These are phyloP conservation scores for Alternaria hordeiaustralica DNA, from an alignment of 2,329 filamentous ascomycete genomes.

Conservation along the genomic window DNA sequence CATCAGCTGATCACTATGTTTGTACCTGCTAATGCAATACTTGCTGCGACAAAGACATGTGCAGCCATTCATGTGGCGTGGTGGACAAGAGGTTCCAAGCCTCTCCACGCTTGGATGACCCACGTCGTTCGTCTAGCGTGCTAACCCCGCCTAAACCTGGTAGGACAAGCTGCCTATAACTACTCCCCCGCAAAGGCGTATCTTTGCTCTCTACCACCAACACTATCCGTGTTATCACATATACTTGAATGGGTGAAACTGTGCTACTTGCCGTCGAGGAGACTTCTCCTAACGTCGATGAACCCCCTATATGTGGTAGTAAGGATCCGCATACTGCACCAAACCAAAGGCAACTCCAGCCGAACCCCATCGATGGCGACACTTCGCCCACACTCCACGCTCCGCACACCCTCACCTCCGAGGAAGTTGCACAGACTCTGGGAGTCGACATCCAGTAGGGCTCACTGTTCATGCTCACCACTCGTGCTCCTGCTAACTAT, in stretches of 20 bases:
- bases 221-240: slow-evolving; percentile 43
- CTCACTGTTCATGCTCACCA: background rate
- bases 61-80: slow-evolving; percentile 25
- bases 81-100: slow-evolving; percentile 27
- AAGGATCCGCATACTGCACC: slow-evolving; percentile 39
- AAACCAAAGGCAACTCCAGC: slow-evolving; percentile 31
- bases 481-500: slow-evolving; percentile 24
- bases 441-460: slow-evolving; percentile 46
- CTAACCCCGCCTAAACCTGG: slow-evolving; percentile 38
- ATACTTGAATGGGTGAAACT: slow-evolving; percentile 54
- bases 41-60: background rate
- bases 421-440: slow-evolving; percentile 45
- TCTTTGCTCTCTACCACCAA: slow-evolving; percentile 32
- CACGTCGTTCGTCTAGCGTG: slow-evolving; percentile 40
- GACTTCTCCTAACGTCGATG: slow-evolving; percentile 48
- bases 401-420: slow-evolving; percentile 46
- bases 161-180: slow-evolving; percentile 40
- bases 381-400: slow-evolving; percentile 33
- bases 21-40: slow-evolving; percentile 1
- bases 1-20: slow-evolving; percentile 9
- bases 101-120: slow-evolving; percentile 36
- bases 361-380: slow-evolving; percentile 25
- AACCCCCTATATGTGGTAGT: slow-evolving; percentile 52
- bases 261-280: slow-evolving; percentile 49
- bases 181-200: slow-evolving; percentile 32